Percentiles rank a stretch among this genome's conserved stretches.
These are phyloP conservation scores for Didymella exigua DNA, from an alignment of 2,329 filamentous ascomycete genomes.

Conservation along the genomic window DNA sequence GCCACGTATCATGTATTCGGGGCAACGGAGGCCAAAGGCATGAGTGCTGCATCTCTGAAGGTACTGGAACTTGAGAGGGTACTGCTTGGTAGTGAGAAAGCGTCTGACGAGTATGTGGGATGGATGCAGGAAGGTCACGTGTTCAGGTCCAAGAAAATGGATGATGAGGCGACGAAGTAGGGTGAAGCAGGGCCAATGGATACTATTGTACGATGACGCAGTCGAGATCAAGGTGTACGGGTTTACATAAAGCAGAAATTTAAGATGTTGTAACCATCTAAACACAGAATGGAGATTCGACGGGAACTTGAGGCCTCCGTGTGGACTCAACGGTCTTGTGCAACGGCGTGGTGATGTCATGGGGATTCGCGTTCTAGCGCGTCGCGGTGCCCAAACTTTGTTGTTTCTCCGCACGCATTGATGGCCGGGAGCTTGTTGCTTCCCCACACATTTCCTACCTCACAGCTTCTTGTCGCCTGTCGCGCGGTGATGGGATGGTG, in stretches of 20 bases:
- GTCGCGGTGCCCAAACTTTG: slow-evolving; percentile 7
- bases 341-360: slow-evolving; percentile 23
- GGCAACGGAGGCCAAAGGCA: not conserved
- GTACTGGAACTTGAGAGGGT: not conserved
- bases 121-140: not conserved
- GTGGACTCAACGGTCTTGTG: not conserved
- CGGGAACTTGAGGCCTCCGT: not conserved
- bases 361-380: slow-evolving; percentile 26
- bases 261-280: not conserved
- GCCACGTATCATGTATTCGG: not conserved
- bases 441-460: slow-evolving; percentile 4
- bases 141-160: not conserved
- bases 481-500: too few species aligned
- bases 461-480: not conserved
- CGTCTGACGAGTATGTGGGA: not conserved
- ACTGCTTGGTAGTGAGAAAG: not conserved
- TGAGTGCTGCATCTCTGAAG: not conserved
- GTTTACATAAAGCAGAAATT: too few species aligned
- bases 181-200: not conserved
- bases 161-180: not conserved
- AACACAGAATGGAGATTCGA: not conserved
- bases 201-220: not conserved
- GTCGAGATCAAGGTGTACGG: too few species aligned
- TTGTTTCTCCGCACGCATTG: slow-evolving; percentile 2
- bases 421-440: not conserved